phyloP scores from a whole-genome alignment of 805 yeast genomes.

The Yamadazyma tumulicola region DNA sequence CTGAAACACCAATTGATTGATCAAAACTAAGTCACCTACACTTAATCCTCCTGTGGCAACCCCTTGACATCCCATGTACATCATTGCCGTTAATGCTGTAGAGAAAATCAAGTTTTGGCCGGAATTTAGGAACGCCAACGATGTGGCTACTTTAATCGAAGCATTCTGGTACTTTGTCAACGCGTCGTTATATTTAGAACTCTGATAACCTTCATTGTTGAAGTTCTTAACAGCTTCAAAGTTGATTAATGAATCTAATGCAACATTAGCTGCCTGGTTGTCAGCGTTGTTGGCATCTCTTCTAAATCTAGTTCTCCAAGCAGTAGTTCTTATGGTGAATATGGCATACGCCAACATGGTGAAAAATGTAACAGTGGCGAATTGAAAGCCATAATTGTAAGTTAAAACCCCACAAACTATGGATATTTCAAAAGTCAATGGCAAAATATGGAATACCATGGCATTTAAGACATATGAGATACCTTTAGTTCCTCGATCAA shows the following conservation, averaged over 20 bases:
- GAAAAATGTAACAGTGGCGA: constrained; percentile 81
- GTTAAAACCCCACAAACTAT: constrained; percentile 93
- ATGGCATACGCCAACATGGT: constrained; percentile 88
- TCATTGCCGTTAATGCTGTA: constrained; percentile 89
- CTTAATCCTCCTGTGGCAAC: constrained; percentile 78
- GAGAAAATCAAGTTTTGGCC: constrained; percentile 84
- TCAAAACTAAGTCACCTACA: constrained; percentile 92
- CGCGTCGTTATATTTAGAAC: constrained; percentile 73
- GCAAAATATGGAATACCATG: constrained; percentile 96
- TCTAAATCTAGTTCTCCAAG: constrained; percentile 94
- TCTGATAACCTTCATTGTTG: constrained; percentile 82
- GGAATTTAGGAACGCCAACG: constrained; percentile 71
- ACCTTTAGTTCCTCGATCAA: constrained; percentile 97
- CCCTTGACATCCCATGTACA: constrained; percentile 97
- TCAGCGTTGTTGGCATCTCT: constrained; percentile 87
- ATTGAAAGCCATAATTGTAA: constrained; percentile 83
- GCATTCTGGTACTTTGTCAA: constrained; percentile 70
- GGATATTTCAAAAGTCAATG: constrained; percentile 86
- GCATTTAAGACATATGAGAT: constrained; percentile 89
- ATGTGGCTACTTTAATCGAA: constrained; percentile 78
- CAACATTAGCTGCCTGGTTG: constrained; percentile 92
- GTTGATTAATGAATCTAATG: constrained; percentile 89
- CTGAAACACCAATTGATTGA: constrained; percentile 95
- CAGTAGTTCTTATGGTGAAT: constrained; percentile 87
- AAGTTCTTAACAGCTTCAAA: constrained; percentile 93